Evolutionary conservation across 2,329 filamentous ascomycete species (phyloP), one percentile per base, ranked within the genome.

Genomic region (Neonectria neomacrospora): DNA sequence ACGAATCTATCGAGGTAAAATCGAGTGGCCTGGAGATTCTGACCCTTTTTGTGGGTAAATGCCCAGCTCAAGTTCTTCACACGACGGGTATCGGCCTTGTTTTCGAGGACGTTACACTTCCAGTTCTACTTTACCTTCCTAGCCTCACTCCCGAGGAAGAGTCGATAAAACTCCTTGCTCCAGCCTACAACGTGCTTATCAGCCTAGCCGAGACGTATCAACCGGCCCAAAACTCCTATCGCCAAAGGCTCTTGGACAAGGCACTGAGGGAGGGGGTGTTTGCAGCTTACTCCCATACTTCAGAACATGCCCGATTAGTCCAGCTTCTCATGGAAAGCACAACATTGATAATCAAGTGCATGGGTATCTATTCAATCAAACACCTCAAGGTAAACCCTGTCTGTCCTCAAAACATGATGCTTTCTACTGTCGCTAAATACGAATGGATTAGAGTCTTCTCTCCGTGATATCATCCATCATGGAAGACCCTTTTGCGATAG

Each of bases 81-180:
- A 82, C 82, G 48, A 91, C 88, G 0, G 91, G 91, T 1, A 85
- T 95, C 8, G 85, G 84, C 22, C 79, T 83, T 14, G 85, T 95
- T 26, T 90, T 95, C 64, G 85, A 90, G 71, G 86, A 93, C 20
- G 86, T 89, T 3, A 78, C 93, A 2, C 85, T 90, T 67, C 91
- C 93, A 1, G 88, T 89, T 37, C 84, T 97, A n/a, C 83, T 90
- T 8, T 92, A 89, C 71, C 83, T 97, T 6, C 94, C 95, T 0
- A 88, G 85, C 12, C 80, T 97, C 44, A 97, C 93, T 0, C 88
- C 91, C 0, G 90, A 92, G 71, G 75, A 83, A 0, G 91, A 96
- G 59, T 91, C 91, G 4, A 73, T 91, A 2, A 72, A 74, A 1
- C 79, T 97, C 3, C 83, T 97, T 1, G 73, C 77, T 6, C 82